Evolutionary conservation across 1,139 yeast species (phyloP), one percentile per base, ranked within the genome.

Genomic region (Candida anutae): DNA sequence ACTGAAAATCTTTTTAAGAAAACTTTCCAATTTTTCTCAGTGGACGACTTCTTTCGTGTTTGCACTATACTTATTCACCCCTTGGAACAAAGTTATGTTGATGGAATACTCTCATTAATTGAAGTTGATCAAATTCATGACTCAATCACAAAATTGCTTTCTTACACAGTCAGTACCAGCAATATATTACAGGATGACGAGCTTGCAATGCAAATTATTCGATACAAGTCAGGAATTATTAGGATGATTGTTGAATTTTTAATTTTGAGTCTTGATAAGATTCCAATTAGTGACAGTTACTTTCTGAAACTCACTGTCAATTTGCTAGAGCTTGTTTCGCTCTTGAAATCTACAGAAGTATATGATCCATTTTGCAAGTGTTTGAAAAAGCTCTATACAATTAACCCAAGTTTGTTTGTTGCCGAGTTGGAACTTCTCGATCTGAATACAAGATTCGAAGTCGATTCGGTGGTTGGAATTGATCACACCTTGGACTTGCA

Each of bases 11-110:
- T 56, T 5, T 45, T 56, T 26, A 46, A 44, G 19, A 53, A 48
- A 22, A 30, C 50, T 1, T 38, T 30, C 15, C 45, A 40, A 17
- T 48, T 57, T 21, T 62, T 63, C 28, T 26, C 40, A 1, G 33
- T 55, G 0, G 58, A 53, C 18, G 69, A 64, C 37, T 59, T 58
- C 25, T 34, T 64, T 10, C 40, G 71, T 17, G 38, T 58, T 10
- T 49, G 53, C 28, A 42, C 52, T n/a, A 44, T 62, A n/a, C 31
- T 61, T 21, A 37, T 46, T 15, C 44, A 45, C 5, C 48, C 55
- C 3, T 33, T 53, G 12, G 46, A 48, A 15, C 53, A 45, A 6
- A 42, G 35, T 6, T 34, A 45, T 15, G 48, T 55, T 17, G 45
- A 48, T 12, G 30, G 45, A 12, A 41, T 62, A 2, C 37, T 49